Conservation (phyloP, 345 rosid genomes). For the Gossypium ekmanianum region DNA sequence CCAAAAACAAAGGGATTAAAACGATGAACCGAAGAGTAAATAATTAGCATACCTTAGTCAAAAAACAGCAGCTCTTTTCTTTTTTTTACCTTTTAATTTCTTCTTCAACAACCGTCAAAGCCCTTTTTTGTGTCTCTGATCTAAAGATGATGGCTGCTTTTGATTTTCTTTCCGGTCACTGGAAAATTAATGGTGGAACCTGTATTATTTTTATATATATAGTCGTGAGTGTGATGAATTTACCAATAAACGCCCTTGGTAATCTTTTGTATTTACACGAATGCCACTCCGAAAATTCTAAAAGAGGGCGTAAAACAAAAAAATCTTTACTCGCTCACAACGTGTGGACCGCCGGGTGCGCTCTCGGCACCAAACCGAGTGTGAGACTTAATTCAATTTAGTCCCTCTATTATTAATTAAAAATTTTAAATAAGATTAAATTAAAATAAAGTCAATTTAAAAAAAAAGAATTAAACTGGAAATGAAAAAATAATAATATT, state of each 20-base stretch:
- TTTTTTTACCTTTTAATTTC: not conserved
- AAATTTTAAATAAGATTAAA: too few species aligned
- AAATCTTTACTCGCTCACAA: not conserved
- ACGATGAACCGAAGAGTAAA: not conserved
- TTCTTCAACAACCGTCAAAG: not conserved
- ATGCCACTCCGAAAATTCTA: not conserved
- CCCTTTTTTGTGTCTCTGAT: not conserved
- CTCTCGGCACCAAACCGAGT: not conserved
- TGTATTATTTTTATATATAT: not conserved
- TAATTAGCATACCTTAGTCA: conserved; percentile 13
- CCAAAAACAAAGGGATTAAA: not conserved
- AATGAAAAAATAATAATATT: too few species aligned
- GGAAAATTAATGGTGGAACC: not conserved
- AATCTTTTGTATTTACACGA: not conserved
- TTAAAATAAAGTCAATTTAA: too few species aligned
- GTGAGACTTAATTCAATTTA: not conserved
- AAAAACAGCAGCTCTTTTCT: not conserved
- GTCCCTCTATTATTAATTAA: too few species aligned
- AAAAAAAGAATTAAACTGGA: too few species aligned
- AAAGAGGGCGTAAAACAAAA: not conserved
- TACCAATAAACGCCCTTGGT: not conserved
- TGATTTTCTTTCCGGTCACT: not conserved
- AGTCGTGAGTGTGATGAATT: not conserved
- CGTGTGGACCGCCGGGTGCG: conserved; percentile 4
- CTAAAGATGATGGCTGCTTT: not conserved